Evolutionary conservation across 768 basidiomycete genomes (phyloP).

Genomic region (Hericium erinaceus): DNA sequence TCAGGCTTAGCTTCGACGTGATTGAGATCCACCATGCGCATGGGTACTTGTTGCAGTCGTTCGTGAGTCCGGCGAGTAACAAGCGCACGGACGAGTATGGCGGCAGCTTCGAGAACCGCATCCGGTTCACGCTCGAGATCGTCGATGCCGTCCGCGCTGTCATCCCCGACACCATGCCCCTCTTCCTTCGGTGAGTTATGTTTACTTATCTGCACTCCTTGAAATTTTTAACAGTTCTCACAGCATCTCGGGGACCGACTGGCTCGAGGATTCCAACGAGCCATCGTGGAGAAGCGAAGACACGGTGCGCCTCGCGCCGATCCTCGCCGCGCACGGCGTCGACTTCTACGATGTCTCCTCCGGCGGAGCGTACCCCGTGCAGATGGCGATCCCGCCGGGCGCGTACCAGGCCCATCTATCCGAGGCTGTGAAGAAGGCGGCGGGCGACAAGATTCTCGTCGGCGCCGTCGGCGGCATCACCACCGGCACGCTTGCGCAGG

Average conservation of each 20-base stretch:
- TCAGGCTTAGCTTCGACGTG: slow-evolving; percentile 14
- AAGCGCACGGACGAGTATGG: slow-evolving; percentile 40
- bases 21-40: slow-evolving; percentile 20
- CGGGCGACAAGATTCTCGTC: slow-evolving; percentile 35
- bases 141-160: slow-evolving; percentile 54
- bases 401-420: slow-evolving; percentile 53
- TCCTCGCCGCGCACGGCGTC: slow-evolving; percentile 57
- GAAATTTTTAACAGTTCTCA: slow-evolving; percentile 6
- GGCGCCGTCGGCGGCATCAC: slow-evolving; percentile 52
- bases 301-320: slow-evolving; percentile 47
- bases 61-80: slow-evolving; percentile 32
- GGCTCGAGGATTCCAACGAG: slow-evolving; percentile 54
- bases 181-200: slow-evolving; percentile 55
- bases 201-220: not conserved
- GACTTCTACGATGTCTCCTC: slow-evolving; percentile 69
- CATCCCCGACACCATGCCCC: slow-evolving; percentile 52
- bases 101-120: slow-evolving; percentile 40
- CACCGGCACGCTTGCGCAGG: slow-evolving; percentile 43
- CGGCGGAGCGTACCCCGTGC: slow-evolving; percentile 45
- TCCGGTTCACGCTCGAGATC: slow-evolving; percentile 52
- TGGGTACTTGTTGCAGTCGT: slow-evolving; percentile 21
- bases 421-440: slow-evolving; percentile 35
- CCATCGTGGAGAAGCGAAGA: slow-evolving; percentile 64
- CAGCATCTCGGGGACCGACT: slow-evolving; percentile 66
- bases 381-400: slow-evolving; percentile 15